phyloP scores from a whole-genome alignment of 306 rosid species.

The Citrullus colocynthis region DNA sequence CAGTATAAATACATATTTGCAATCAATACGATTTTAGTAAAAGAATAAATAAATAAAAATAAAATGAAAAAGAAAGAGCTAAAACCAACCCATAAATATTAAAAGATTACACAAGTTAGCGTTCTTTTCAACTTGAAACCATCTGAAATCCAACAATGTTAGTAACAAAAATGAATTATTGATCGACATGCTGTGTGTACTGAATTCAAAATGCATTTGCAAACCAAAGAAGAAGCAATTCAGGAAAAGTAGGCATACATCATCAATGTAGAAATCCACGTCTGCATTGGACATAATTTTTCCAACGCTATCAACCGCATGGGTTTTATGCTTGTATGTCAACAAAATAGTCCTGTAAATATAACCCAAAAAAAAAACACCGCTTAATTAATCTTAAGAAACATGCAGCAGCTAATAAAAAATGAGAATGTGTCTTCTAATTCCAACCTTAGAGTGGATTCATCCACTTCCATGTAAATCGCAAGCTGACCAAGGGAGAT shows the following conservation, averaged over 20 bases:
- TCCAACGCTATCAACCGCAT: constrained; percentile 67
- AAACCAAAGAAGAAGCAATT: not conserved
- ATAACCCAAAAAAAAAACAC: not conserved
- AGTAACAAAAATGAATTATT: not conserved
- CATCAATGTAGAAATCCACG: constrained; percentile 74
- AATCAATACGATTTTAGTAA: not conserved
- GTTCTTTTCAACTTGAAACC: not conserved
- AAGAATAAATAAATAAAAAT: not conserved
- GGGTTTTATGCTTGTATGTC: constrained; percentile 93
- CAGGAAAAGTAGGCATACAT: constrained; percentile 36
- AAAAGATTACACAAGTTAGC: not conserved
- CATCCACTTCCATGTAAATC: constrained; percentile 94
- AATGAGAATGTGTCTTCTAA: constrained; percentile 13
- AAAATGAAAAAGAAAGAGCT: not conserved
- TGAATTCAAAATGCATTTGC: not conserved
- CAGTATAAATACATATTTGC: not conserved
- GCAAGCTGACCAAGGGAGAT: constrained; percentile 77
- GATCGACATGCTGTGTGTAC: not conserved
- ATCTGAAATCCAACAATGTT: not conserved
- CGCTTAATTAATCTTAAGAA: not conserved
- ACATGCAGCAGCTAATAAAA: not conserved
- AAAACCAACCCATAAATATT: not conserved
- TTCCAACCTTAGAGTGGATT: constrained; percentile 61
- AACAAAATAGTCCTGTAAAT: constrained; percentile 70
- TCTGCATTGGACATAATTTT: constrained; percentile 79